phyloP scores from a whole-genome alignment of 2,329 filamentous ascomycete species.

The Aureobasidium melanogenum region DNA sequence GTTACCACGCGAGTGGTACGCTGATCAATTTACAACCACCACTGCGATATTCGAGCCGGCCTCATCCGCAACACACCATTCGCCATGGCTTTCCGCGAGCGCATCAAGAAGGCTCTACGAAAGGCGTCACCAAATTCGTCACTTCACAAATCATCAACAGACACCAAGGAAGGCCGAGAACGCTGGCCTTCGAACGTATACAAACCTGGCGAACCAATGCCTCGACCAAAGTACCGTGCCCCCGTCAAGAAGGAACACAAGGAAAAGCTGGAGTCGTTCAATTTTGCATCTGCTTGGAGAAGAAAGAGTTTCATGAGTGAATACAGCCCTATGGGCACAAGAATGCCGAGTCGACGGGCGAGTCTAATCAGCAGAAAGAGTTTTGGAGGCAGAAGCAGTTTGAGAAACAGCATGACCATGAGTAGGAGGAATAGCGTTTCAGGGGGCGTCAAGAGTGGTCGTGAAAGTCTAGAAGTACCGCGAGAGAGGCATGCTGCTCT shows the following conservation, averaged over 20 bases:
- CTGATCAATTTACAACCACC: background rate
- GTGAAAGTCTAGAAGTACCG: slow-evolving; percentile 10
- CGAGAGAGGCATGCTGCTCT: slow-evolving; percentile 19
- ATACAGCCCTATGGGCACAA: slow-evolving; percentile 42
- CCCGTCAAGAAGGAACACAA: slow-evolving; percentile 43
- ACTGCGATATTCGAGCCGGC: background rate
- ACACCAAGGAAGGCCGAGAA: slow-evolving; percentile 17
- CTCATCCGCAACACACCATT: background rate
- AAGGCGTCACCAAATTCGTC: slow-evolving; percentile 20
- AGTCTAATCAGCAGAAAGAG: slow-evolving; percentile 20
- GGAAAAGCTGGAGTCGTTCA: slow-evolving; percentile 40
- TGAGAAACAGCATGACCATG: slow-evolving; percentile 17
- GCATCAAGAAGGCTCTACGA: slow-evolving; percentile 36
- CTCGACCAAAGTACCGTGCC: slow-evolving; percentile 40
- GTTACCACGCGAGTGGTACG: background rate
- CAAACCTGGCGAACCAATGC: slow-evolving; percentile 44
- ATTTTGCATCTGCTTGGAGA: slow-evolving; percentile 38
- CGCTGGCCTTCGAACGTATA: slow-evolving; percentile 38
- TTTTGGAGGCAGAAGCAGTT: slow-evolving; percentile 14
- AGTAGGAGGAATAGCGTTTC: slow-evolving; percentile 13
- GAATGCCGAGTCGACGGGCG: slow-evolving; percentile 32
- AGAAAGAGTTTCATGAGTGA: slow-evolving; percentile 35
- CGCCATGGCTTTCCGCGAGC: slow-evolving; percentile 39
- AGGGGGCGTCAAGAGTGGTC: slow-evolving; percentile 15
- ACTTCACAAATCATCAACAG: slow-evolving; percentile 19